Conservation (phyloP, 116 monocot genomes). For the Trichopus zeylanicus region DNA sequence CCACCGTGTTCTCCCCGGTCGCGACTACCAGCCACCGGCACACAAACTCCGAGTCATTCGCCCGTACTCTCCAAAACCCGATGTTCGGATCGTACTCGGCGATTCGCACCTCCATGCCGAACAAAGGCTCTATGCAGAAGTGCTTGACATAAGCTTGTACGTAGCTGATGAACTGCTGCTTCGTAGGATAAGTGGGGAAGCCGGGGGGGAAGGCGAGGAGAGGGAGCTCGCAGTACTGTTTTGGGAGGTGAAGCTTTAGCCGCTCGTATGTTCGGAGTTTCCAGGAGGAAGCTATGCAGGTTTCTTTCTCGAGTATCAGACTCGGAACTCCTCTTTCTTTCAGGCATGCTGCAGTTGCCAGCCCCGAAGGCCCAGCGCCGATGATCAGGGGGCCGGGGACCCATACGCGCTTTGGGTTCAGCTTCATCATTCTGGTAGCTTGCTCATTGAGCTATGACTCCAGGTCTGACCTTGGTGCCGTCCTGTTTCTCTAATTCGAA, state of each 20-base stretch:
- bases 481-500: too few relatives aligned
- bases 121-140: constrained; percentile 44
- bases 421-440: neutral
- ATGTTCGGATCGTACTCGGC: constrained; percentile 44
- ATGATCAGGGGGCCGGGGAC: constrained; percentile 61
- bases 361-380: constrained; percentile 74
- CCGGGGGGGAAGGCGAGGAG: constrained; percentile 46
- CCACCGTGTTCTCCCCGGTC: constrained; percentile 64
- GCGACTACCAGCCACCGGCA: constrained; percentile 66
- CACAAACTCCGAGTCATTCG: constrained; percentile 40
- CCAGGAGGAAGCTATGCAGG: constrained; percentile 61
- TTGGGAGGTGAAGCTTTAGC: constrained; percentile 68
- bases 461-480: too few relatives aligned
- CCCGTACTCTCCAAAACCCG: constrained; percentile 49
- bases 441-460: too few relatives aligned
- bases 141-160: constrained; percentile 38
- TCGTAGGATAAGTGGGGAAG: constrained; percentile 63
- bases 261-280: constrained; percentile 58
- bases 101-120: constrained; percentile 28
- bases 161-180: constrained; percentile 69
- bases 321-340: constrained; percentile 52
- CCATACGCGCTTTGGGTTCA: constrained; percentile 40
- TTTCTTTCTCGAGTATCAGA: constrained; percentile 57
- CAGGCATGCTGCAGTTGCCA: constrained; percentile 69
- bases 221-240: constrained; percentile 72